phyloP scores from a whole-genome alignment of 163 green algal species.

The Chlorella variabilis region DNA sequence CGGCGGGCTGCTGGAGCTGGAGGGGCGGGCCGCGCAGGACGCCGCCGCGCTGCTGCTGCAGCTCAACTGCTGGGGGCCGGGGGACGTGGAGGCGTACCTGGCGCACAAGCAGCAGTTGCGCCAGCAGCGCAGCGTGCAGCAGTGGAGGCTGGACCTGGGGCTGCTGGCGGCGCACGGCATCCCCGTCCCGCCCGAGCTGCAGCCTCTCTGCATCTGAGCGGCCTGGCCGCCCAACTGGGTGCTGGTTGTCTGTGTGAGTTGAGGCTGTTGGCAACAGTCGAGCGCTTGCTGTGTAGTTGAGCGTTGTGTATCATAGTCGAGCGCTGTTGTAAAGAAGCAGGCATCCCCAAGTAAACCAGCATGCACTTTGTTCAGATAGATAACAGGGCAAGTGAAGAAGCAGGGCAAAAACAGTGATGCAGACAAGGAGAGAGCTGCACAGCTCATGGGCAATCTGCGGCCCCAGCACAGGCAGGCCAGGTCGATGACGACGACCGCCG shows the following conservation, averaged over 20 bases:
- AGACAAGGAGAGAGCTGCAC: no score
- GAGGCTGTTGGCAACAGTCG: not conserved
- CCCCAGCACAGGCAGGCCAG: no score
- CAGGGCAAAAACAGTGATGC: no score
- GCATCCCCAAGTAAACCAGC: no score
- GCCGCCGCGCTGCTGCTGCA: constrained; percentile 30
- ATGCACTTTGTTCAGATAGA: no score
- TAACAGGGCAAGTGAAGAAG: no score
- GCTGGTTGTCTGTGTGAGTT: no score
- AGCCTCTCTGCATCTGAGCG: constrained; percentile 2
- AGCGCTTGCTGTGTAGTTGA: not conserved
- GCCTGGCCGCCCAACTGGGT: no score
- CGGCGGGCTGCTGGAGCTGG: constrained; percentile 18
- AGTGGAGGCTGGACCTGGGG: constrained; percentile 43
- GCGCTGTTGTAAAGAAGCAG: no score
- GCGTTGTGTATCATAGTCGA: no score
- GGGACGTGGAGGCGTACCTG: constrained; percentile 37
- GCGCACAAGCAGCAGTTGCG: not conserved
- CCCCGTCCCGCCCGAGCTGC: constrained; percentile 24
- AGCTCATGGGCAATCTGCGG: no score
- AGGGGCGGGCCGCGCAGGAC: not conserved
- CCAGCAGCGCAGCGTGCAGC: not conserved
- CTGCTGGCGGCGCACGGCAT: constrained; percentile 25
- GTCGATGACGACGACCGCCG: no score
- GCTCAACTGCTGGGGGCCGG: constrained; percentile 36